These are phyloP conservation scores for Silene noctiflora DNA, from an alignment of 179 eudicot species.

Conservation along the genomic window DNA sequence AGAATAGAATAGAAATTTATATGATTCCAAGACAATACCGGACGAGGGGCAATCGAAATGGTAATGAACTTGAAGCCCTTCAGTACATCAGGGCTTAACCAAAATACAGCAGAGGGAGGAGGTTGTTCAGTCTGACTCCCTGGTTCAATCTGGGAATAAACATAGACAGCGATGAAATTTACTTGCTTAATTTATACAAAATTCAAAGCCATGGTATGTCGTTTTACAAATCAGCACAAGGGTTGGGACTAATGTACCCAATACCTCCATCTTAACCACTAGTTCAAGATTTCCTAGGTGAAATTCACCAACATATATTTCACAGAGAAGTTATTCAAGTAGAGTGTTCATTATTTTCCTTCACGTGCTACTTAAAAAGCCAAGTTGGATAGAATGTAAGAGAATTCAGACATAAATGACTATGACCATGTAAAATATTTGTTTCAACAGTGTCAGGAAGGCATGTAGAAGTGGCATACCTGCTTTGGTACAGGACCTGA, in stretches of 20 bases:
- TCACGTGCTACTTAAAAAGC: constrained; percentile 2
- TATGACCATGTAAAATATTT: background rate
- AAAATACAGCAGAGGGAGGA: constrained; percentile 90
- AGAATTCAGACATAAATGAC: background rate
- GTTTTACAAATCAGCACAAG: background rate
- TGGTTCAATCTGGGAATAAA: constrained; percentile 70
- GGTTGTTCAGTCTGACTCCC: constrained; percentile 99
- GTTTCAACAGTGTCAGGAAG: background rate
- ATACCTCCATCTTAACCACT: background rate
- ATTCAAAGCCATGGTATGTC: background rate
- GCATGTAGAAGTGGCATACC: constrained; percentile 40
- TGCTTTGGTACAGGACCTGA: constrained; percentile 97
- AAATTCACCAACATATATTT: background rate
- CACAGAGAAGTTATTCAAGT: background rate
- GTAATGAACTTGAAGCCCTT: constrained; percentile 85
- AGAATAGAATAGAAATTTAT: constrained; percentile 7
- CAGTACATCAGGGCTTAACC: constrained; percentile 70
- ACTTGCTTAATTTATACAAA: background rate
- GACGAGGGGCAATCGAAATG: constrained; percentile 95
- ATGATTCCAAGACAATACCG: constrained; percentile 45
- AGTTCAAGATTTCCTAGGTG: background rate
- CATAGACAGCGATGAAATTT: background rate
- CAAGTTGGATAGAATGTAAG: background rate
- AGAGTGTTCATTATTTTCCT: background rate
- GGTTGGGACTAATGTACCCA: constrained; percentile 2